Evolutionary conservation across 169 alveolate species (phyloP).

Genomic region (Theileria annulata): DNA sequence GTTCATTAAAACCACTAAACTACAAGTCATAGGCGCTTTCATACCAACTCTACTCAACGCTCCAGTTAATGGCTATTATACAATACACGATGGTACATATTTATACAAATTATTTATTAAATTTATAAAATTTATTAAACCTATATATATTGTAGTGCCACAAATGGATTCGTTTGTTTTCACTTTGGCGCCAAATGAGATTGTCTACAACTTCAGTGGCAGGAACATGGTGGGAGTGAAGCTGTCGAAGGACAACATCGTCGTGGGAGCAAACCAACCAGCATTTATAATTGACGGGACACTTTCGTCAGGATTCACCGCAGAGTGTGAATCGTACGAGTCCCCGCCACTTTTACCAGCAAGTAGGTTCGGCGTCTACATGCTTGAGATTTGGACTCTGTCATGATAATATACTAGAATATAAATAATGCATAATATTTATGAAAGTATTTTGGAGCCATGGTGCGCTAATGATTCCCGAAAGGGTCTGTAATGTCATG

Average conservation of each 20-base stretch:
- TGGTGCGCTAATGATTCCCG: not conserved
- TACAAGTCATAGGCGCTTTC: constrained; percentile 51
- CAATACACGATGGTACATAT: constrained; percentile 34
- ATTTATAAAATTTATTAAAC: not conserved
- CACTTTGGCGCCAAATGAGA: constrained; percentile 34
- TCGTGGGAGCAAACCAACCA: constrained; percentile 53
- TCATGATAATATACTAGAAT: constrained; percentile 3
- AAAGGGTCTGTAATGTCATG: constrained; percentile 22
- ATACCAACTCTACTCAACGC: constrained; percentile 37
- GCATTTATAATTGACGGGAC: constrained; percentile 55
- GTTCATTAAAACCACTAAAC: constrained; percentile 45
- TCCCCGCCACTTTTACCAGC: constrained; percentile 49
- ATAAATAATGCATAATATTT: not conserved
- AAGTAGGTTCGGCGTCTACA: constrained; percentile 33
- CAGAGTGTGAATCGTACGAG: constrained; percentile 53
- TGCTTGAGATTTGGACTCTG: constrained; percentile 61
- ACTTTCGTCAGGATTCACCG: constrained; percentile 38
- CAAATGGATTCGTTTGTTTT: constrained; percentile 52
- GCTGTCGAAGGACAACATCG: constrained; percentile 38
- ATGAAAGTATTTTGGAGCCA: not conserved
- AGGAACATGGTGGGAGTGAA: constrained; percentile 36
- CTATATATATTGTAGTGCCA: constrained; percentile 15
- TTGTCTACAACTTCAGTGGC: constrained; percentile 40
- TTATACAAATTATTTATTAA: not conserved
- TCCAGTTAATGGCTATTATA: constrained; percentile 42